Percentiles rank a stretch among this genome's conserved stretches.
These are phyloP conservation scores for Apiotrichum laibachii DNA, from an alignment of 1,284 basidiomycete species.

Conservation along the genomic window DNA sequence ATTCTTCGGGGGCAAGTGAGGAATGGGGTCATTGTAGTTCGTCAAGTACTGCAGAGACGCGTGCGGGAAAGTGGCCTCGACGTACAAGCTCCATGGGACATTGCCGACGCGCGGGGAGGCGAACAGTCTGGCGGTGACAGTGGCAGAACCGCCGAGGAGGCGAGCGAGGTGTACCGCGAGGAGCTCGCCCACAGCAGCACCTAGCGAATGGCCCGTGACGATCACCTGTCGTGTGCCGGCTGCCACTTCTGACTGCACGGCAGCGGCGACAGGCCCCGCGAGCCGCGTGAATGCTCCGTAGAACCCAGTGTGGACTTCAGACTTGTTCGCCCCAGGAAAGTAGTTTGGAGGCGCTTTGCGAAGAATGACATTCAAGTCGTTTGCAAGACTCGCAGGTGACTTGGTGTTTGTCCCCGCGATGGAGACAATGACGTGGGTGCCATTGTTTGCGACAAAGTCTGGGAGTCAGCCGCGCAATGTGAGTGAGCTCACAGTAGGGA, in stretches of 20 bases:
- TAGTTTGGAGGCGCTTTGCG: not conserved
- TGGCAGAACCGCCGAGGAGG: constrained; percentile 2
- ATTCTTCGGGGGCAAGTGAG: constrained; percentile 25
- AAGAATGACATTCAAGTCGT: constrained; percentile 25
- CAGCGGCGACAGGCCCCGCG: constrained; percentile 1
- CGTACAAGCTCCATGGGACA: constrained; percentile 27
- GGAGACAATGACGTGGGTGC: constrained; percentile 18
- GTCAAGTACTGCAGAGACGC: constrained; percentile 20
- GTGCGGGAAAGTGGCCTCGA: constrained; percentile 20
- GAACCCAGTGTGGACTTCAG: constrained; percentile 27
- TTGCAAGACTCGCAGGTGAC: constrained; percentile 14
- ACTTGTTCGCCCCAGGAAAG: constrained; percentile 21
- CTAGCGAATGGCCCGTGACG: constrained; percentile 30
- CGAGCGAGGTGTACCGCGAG: constrained; percentile 17
- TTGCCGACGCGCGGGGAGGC: constrained; percentile 30
- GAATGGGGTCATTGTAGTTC: constrained; percentile 30
- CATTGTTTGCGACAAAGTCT: constrained; percentile 16
- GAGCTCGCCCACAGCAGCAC: constrained; percentile 23
- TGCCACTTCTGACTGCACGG: constrained; percentile 1
- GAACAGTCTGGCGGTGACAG: constrained; percentile 19
- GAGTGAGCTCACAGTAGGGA: constrained; percentile 3
- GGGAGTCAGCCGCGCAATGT: not conserved
- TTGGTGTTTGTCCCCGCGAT: constrained; percentile 27
- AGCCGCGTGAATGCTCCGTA: constrained; percentile 27
- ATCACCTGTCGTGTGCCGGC: constrained; percentile 13